Conservation (phyloP, 306 rosid genomes). For the Malus domestica region ASM211411v1 NC_041793.1:34633001-34633500, state of each 20-base stretch:
- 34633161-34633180: no score
- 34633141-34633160: no score
- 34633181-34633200: no score
- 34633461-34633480: constrained; percentile 73
- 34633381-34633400: constrained; percentile 33
- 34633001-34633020: no score
- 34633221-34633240: no score
- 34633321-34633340: constrained; percentile 9
- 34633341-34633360: constrained; percentile 63
- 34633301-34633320: constrained; percentile 19
- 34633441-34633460: constrained; percentile 40
- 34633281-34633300: constrained; percentile 16
- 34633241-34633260: constrained; percentile 10
- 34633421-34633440: constrained; percentile 41
- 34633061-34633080: no score
- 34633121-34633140: no score
- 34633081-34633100: no score
- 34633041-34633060: background rate
- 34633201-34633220: no score
- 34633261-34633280: constrained; percentile 20
- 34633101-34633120: no score
- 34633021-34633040: background rate
- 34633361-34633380: constrained; percentile 51
- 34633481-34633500: constrained; percentile 61
- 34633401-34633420: constrained; percentile 51